These are phyloP conservation scores for Rusavskia elegans DNA, from an alignment of 495 filamentous ascomycete genomes.

Conservation along the genomic window DNA sequence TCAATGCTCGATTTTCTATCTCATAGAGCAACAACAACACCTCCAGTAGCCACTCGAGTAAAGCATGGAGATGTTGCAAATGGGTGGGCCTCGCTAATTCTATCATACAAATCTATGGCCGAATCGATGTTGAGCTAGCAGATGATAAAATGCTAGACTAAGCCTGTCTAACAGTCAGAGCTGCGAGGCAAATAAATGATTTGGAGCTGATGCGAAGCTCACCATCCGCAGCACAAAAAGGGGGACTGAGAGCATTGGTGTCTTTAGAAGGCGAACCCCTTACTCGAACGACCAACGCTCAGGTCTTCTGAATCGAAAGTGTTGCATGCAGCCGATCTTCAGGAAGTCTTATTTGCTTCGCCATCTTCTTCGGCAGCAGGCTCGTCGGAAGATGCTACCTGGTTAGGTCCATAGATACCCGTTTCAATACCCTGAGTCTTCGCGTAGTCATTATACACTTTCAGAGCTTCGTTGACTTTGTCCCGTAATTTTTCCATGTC, in stretches of 20 bases:
- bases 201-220: not conserved
- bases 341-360: constrained; percentile 22
- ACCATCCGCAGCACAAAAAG: not conserved
- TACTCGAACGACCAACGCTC: too few species aligned
- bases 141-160: not conserved
- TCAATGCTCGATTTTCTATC: too few species aligned
- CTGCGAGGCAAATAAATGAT: not conserved
- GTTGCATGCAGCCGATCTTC: not conserved
- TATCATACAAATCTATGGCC: not conserved
- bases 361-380: constrained; percentile 26
- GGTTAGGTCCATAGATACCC: too few species aligned
- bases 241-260: too few species aligned
- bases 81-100: not conserved
- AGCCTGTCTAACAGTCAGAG: not conserved
- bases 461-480: constrained; percentile 94
- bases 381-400: constrained; percentile 15
- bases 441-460: constrained; percentile 95
- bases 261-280: too few species aligned
- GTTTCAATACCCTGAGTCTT: constrained; percentile 35
- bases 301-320: not conserved
- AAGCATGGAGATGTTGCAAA: too few species aligned
- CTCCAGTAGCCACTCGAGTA: too few species aligned
- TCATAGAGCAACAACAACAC: too few species aligned
- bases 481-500: constrained; percentile 76
- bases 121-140: not conserved